Percentiles rank a stretch among this genome's conserved stretches.
These are phyloP conservation scores for Gillenia trifoliata DNA, from an alignment of 306 rosid genomes.

Conservation along the genomic window DNA sequence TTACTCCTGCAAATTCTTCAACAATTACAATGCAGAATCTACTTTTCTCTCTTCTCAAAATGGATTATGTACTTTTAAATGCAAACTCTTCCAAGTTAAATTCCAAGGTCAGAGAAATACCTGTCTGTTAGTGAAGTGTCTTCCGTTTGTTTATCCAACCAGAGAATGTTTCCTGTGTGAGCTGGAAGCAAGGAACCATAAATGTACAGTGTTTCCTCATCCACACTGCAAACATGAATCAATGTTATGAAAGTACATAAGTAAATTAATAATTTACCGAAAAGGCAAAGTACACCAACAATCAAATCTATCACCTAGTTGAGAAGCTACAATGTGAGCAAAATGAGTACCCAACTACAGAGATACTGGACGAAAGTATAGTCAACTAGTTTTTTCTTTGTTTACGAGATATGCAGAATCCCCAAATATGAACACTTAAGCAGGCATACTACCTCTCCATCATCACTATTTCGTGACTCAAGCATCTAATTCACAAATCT, in stretches of 20 bases:
- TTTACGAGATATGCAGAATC: neutral
- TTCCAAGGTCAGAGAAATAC: conserved; percentile 27
- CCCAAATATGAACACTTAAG: neutral
- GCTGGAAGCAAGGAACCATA: conserved; percentile 64
- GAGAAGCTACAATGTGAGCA: neutral
- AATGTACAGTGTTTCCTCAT: conserved; percentile 63
- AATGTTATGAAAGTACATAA: neutral
- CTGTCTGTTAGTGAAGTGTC: conserved; percentile 36
- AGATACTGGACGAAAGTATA: neutral
- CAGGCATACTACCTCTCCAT: neutral
- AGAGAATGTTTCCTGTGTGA: conserved; percentile 66
- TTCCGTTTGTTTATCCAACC: conserved; percentile 55
- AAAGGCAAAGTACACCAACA: neutral
- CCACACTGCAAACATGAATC: conserved; percentile 58
- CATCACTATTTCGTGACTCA: neutral
- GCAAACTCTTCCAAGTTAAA: neutral
- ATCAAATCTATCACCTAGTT: neutral
- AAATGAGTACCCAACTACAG: neutral
- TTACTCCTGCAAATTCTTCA: conserved; percentile 26
- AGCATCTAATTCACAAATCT: neutral
- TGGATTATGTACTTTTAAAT: neutral
- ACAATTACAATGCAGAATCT: conserved; percentile 1
- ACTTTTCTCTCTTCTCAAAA: neutral
- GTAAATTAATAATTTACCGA: neutral
- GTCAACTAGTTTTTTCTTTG: neutral